Conservation (phyloP, 202 grass and related monocot species). For the Setaria italica region DNA sequence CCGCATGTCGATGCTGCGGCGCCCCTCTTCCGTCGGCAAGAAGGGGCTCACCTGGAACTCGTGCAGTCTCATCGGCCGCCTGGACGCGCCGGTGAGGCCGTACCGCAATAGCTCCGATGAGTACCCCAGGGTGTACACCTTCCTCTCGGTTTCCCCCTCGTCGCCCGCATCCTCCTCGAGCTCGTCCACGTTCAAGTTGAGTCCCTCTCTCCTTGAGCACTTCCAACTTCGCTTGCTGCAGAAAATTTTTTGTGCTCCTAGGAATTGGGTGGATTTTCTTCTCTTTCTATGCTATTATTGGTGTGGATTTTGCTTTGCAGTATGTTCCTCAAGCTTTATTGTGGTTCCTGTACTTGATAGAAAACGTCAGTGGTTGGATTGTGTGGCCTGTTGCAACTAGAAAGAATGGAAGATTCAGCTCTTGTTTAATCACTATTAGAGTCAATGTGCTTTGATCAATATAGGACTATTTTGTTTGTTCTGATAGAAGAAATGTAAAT, state of each 20-base stretch:
- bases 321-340: slow-evolving; percentile 19
- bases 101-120: fast-evolving
- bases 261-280: neutral
- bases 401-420: neutral
- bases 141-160: slow-evolving; percentile 10
- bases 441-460: neutral
- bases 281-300: neutral
- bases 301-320: slow-evolving; percentile 10
- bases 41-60: slow-evolving; percentile 20
- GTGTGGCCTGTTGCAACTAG: neutral
- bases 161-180: slow-evolving; percentile 24
- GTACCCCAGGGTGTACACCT: neutral
- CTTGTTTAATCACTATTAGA: neutral
- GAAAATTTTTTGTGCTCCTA: neutral
- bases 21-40: slow-evolving; percentile 28
- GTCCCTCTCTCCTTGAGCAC: slow-evolving; percentile 12
- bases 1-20: slow-evolving; percentile 62
- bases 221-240: neutral
- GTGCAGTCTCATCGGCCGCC: slow-evolving; percentile 79
- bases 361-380: neutral
- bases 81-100: slow-evolving; percentile 41
- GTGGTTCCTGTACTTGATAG: slow-evolving; percentile 2
- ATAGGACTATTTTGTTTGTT: neutral
- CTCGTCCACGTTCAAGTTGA: slow-evolving; percentile 26
- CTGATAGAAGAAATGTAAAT: neutral